These are phyloP conservation scores for Biancaea sappan DNA, from an alignment of 306 rosid species.

Conservation along the genomic window DNA sequence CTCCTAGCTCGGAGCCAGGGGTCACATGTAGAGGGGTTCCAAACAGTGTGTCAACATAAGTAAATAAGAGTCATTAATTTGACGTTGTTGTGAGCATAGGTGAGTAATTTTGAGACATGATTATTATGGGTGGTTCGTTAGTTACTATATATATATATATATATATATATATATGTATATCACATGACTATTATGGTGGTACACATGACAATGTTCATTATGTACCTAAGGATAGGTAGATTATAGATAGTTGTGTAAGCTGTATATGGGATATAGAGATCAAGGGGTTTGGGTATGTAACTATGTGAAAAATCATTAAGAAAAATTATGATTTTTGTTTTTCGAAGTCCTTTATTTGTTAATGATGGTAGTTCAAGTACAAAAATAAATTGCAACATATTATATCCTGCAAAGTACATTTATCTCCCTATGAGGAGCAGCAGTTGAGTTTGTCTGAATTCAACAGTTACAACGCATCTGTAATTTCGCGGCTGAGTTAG, in stretches of 20 bases:
- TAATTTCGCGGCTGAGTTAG: no score
- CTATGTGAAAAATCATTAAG: background rate
- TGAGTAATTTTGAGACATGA: background rate
- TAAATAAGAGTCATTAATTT: background rate
- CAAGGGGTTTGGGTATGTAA: background rate
- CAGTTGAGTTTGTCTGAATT: no score
- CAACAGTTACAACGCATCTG: no score
- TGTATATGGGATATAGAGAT: background rate
- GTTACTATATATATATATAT: background rate
- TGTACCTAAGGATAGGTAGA: background rate
- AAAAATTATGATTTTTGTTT: background rate
- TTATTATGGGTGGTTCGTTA: background rate
- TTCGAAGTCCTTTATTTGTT: no score
- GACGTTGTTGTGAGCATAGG: background rate
- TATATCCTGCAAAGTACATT: no score
- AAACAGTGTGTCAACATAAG: constrained; percentile 76
- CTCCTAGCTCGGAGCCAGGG: constrained; percentile 80
- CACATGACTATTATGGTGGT: background rate
- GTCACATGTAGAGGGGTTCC: constrained; percentile 91
- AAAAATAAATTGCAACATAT: no score
- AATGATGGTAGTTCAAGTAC: no score
- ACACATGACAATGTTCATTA: background rate
- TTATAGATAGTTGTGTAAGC: background rate
- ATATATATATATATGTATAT: no score
- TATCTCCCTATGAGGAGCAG: no score